These are phyloP conservation scores for Aspergillus clavatus DNA, from an alignment of 2,329 filamentous ascomycete genomes.

Conservation along the genomic window DNA sequence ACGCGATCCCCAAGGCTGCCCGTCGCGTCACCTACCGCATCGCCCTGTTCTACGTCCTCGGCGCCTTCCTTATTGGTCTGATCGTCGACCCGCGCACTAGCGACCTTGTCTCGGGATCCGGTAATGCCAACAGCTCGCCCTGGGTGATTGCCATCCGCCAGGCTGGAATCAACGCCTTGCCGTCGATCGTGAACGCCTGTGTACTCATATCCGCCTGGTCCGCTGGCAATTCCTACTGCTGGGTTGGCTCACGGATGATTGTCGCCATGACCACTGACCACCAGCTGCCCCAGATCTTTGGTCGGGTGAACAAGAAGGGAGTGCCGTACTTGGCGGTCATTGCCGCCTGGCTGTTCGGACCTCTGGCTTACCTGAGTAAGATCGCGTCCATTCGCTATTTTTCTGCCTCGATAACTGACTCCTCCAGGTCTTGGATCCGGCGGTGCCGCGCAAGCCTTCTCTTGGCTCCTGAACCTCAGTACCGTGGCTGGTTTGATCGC, in stretches of 20 bases:
- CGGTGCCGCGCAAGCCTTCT: too few species aligned
- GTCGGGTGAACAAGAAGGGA: slow-evolving; percentile 40
- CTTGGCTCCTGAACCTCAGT: too few species aligned
- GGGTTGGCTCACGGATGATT: slow-evolving; percentile 46
- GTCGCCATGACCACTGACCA: slow-evolving; percentile 45
- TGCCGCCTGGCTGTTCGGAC: slow-evolving; percentile 37
- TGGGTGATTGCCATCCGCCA: slow-evolving; percentile 67
- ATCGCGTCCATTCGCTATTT: too few species aligned
- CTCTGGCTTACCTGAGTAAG: slow-evolving; percentile 33
- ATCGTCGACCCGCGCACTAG: slow-evolving; percentile 54
- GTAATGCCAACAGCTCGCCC: slow-evolving; percentile 42
- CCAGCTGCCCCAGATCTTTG: slow-evolving; percentile 38
- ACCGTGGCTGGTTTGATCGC: slow-evolving; percentile 45
- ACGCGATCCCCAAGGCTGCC: slow-evolving; percentile 50
- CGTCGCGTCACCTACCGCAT: slow-evolving; percentile 51
- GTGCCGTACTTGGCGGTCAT: slow-evolving; percentile 51
- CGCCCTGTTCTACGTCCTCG: slow-evolving; percentile 53
- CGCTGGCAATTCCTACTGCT: slow-evolving; percentile 61
- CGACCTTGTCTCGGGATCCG: slow-evolving; percentile 44
- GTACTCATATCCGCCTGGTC: slow-evolving; percentile 68
- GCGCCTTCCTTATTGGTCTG: slow-evolving; percentile 54
- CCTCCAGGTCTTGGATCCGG: slow-evolving; percentile 37
- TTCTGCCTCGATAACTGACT: slow-evolving; percentile 27
- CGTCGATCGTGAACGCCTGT: slow-evolving; percentile 68
- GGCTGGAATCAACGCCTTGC: slow-evolving; percentile 61